Percentiles rank a stretch among this genome's conserved stretches.
Evolutionary conservation across 164 flowering plant species (phyloP).

Genomic region (Hamamelis virginiana): DNA sequence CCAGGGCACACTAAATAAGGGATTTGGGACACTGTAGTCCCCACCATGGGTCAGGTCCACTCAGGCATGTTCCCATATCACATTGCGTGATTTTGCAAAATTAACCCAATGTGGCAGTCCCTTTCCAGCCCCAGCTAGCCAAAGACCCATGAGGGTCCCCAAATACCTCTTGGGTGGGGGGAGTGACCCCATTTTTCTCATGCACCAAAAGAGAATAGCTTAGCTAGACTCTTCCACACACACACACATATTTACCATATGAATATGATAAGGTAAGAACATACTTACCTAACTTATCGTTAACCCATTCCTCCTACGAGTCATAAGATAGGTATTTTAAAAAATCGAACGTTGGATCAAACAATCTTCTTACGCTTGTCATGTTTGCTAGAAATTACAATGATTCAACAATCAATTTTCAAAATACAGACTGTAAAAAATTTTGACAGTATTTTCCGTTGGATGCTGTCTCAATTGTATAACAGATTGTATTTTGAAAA

Average conservation of each 20-base stretch:
- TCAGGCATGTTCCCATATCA: constrained; percentile 20
- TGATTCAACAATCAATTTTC: too few relatives aligned
- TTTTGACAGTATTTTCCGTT: too few relatives aligned
- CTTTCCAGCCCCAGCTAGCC: constrained; percentile 29
- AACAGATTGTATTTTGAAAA: too few relatives aligned
- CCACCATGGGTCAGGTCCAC: constrained; percentile 28
- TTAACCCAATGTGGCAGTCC: constrained; percentile 29
- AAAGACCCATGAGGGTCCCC: constrained; percentile 20
- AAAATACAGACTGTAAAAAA: too few relatives aligned
- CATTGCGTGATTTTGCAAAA: constrained; percentile 45
- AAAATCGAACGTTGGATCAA: too few relatives aligned
- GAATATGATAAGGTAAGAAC: too few relatives aligned
- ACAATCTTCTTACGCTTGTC: too few relatives aligned
- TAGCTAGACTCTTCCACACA: background rate
- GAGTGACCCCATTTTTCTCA: constrained; percentile 28
- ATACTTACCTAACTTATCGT: too few relatives aligned
- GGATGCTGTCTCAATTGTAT: too few relatives aligned
- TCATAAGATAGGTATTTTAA: too few relatives aligned
- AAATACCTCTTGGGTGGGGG: constrained; percentile 15
- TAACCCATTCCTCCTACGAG: too few relatives aligned
- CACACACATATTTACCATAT: background rate
- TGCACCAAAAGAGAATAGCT: constrained; percentile 35
- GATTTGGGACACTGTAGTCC: constrained; percentile 4
- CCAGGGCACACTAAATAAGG: constrained; percentile 2
- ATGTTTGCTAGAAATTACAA: too few relatives aligned